Evolutionary conservation across 2,329 filamentous ascomycete genomes (phyloP).

Genomic region (Microcyclospora pomicola): DNA sequence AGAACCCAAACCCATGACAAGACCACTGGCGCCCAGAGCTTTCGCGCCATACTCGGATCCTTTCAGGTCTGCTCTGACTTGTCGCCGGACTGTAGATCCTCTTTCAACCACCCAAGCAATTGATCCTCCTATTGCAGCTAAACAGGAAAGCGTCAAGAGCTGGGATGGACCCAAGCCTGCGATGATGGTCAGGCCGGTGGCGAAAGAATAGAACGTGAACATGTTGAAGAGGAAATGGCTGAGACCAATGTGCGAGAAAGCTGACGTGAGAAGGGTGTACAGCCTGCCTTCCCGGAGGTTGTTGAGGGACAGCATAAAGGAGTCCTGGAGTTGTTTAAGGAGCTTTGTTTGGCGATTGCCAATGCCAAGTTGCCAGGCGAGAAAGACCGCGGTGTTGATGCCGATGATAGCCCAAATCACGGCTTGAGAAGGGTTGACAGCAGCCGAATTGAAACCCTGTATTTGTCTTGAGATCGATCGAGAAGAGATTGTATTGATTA

Average conservation of each 20-base stretch:
- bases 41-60: not conserved
- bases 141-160: conserved; percentile 13
- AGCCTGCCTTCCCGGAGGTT: conserved; percentile 20
- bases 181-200: conserved; percentile 17
- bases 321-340: conserved; percentile 8
- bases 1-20: conserved; percentile 27
- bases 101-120: conserved; percentile 12
- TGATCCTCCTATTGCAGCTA: conserved; percentile 15
- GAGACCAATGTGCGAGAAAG: conserved; percentile 26
- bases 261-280: conserved; percentile 26
- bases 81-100: not conserved
- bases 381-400: conserved; percentile 28
- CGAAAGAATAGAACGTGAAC: conserved; percentile 26
- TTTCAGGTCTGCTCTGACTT: not conserved
- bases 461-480: conserved; percentile 1
- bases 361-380: conserved; percentile 22
- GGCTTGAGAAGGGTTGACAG: too few relatives aligned
- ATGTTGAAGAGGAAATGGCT: conserved; percentile 30
- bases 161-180: conserved; percentile 18
- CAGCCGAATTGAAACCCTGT: conserved; percentile 16
- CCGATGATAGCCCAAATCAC: conserved; percentile 20
- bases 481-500: not conserved
- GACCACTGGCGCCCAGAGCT: conserved; percentile 28
- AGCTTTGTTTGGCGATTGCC: conserved; percentile 10
- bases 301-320: conserved; percentile 22